Percentiles rank a stretch among this genome's conserved stretches.
These are phyloP conservation scores for Wickerhamomyces chaumierensis DNA, from an alignment of 805 yeast genomes.

Conservation along the genomic window DNA sequence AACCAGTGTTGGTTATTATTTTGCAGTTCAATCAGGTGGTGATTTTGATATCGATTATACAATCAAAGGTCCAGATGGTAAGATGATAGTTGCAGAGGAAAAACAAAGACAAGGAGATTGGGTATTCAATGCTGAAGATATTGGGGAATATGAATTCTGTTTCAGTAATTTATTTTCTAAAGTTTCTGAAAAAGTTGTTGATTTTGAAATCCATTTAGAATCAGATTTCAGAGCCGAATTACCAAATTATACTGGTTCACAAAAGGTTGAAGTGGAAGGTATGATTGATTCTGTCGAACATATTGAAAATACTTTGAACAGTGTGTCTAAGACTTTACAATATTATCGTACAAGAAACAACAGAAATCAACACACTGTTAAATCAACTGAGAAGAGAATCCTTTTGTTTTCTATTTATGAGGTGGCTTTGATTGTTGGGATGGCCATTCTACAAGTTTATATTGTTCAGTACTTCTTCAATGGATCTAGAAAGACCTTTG, in stretches of 20 bases:
- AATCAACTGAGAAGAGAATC: conserved; percentile 69
- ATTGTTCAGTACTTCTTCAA: conserved; percentile 64
- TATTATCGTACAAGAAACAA: conserved; percentile 85
- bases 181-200: conserved; percentile 64
- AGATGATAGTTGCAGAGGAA: conserved; percentile 33
- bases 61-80: conserved; percentile 44
- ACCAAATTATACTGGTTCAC: conserved; percentile 28
- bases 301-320: conserved; percentile 50
- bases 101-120: conserved; percentile 58
- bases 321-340: conserved; percentile 48
- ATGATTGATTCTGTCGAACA: conserved; percentile 33
- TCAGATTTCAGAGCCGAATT: conserved; percentile 24
- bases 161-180: conserved; percentile 54
- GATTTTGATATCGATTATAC: conserved; percentile 56
- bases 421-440: conserved; percentile 59
- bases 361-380: conserved; percentile 82
- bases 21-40: conserved; percentile 58
- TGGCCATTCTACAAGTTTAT: conserved; percentile 60
- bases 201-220: conserved; percentile 48
- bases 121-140: conserved; percentile 38
- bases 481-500: conserved; percentile 54
- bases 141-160: conserved; percentile 59
- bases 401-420: conserved; percentile 69
- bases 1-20: conserved; percentile 60
- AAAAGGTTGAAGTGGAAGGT: conserved; percentile 34